Base-by-base conservation (phyloP, 768 basidiomycete genomes). In the Podaxis sp. region DNA sequence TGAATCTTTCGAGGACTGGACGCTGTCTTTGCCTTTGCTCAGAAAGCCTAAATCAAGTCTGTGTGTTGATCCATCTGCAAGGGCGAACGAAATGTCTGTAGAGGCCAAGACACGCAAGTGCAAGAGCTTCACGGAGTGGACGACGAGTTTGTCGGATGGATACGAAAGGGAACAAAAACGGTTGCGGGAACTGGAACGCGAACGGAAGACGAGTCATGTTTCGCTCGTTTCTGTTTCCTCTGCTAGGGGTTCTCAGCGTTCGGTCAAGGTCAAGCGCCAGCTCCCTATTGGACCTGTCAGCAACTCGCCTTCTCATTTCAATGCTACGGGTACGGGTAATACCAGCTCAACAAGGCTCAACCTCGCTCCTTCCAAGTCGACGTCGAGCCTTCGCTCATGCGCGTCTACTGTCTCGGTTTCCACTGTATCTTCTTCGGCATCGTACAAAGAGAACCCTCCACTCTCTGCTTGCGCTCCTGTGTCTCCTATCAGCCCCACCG, bases 41-140 rank as follows among this genome's bases (percentile, higher is more conserved):
- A 46, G 22, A 53, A 61, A 61, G 22, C 53, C 53, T 51, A 55
- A 55, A 43, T 59, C 58, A 9, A 59, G 19, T 15, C 15, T 54
- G 38, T 46, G 27, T 19, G 40, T 61, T 24, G 37, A 59, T 52
- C 7, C 47, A 2, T 52, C 51, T 4, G 41, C 53, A 22, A 36
- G 17, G 29, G 6, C 15, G 4, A 11, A 49, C 2, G 50, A 47
- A 19, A 12, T 22, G 2, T 33, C 46, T 24, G 43, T 49, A 1
- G 52, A 37, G 9, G n/a, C 33, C 12, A 38, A 47, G 19, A 33
- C 60, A 12, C 53, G 60, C 27, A 61, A 54, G 41, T 61, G 60
- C 27, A 55, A 47, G 52, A 61, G 60, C 22, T 61, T 61, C 15
- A 24, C 60, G 1, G 60, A 61, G 15, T 61, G 60, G 60, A 61